These are phyloP conservation scores for Pulicaria dysenterica DNA, from an alignment of 129 eudicot species.

Conservation along the genomic window DNA sequence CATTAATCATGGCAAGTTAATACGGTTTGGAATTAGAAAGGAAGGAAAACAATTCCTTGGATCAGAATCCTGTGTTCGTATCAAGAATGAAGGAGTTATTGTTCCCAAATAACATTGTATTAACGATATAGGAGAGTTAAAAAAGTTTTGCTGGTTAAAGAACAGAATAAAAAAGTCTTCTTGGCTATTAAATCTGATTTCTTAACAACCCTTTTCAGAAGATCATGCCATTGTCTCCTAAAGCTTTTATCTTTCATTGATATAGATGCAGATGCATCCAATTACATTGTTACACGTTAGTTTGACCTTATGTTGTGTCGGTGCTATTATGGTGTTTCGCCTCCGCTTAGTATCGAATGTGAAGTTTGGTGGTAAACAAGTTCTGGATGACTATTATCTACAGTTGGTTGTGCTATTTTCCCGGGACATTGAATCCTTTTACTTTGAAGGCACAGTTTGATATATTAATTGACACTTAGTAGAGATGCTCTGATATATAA, in stretches of 20 bases:
- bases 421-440: neutral
- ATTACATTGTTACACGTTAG: slow-evolving; percentile 23
- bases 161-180: neutral
- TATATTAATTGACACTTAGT: neutral
- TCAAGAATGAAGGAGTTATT: slow-evolving; percentile 11
- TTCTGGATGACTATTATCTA: slow-evolving; percentile 17
- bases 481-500: slow-evolving; percentile 5
- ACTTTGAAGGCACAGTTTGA: neutral
- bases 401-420: neutral
- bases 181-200: slow-evolving; percentile 21
- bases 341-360: neutral
- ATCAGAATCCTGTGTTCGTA: neutral
- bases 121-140: neutral
- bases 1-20: slow-evolving; percentile 12
- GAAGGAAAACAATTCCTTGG: slow-evolving; percentile 6
- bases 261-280: slow-evolving; percentile 18
- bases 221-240: slow-evolving; percentile 19
- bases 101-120: slow-evolving; percentile 15
- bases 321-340: slow-evolving; percentile 1
- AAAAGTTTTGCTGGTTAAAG: slow-evolving; percentile 12
- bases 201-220: slow-evolving; percentile 15
- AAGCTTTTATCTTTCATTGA: slow-evolving; percentile 19
- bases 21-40: neutral
- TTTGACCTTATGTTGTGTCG: slow-evolving; percentile 1
- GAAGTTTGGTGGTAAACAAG: slow-evolving; percentile 9